A percentile compares a stretch with the other conserved stretches of the same genome.
Evolutionary conservation across 1,139 yeast species (phyloP).

Genomic region (Geotrichum klebahnii): DNA sequence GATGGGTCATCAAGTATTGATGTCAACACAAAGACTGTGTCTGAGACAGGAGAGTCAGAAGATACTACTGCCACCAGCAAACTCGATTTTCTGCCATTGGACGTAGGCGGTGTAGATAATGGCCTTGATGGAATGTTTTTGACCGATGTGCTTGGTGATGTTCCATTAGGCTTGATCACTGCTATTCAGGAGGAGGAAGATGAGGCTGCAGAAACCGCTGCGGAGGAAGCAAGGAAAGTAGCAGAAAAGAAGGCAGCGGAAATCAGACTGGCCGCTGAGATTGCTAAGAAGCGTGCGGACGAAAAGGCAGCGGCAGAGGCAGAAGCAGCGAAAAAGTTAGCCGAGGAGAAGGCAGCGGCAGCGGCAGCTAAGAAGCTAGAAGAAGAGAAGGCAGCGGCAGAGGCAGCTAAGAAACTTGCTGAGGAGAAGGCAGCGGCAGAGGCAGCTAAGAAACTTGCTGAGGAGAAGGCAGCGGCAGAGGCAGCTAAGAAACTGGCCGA

Average conservation of each 20-base stretch:
- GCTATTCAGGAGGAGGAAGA: not conserved
- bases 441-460: not conserved
- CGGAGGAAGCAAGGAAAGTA: not conserved
- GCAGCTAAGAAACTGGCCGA: constrained; percentile 73
- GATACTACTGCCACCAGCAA: not conserved
- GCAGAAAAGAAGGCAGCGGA: not conserved
- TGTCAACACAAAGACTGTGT: too few species aligned
- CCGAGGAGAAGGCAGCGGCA: not conserved
- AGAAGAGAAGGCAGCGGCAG: constrained; percentile 67
- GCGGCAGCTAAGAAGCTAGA: not conserved
- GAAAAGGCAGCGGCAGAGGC: not conserved
- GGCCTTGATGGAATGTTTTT: too few species aligned
- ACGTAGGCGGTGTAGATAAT: not conserved
- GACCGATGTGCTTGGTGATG: too few species aligned
- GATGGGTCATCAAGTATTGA: too few species aligned
- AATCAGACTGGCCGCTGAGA: not conserved
- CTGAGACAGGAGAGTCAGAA: too few species aligned
- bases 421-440: not conserved
- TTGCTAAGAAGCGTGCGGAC: not conserved
- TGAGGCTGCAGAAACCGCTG: not conserved
- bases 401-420: constrained; percentile 26
- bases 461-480: constrained; percentile 71
- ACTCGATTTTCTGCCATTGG: not conserved
- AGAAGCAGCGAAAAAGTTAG: not conserved
- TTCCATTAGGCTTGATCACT: not conserved